Evolutionary conservation across 2,329 filamentous ascomycete species (phyloP).

Genomic region (Raffaelea albimanens): DNA sequence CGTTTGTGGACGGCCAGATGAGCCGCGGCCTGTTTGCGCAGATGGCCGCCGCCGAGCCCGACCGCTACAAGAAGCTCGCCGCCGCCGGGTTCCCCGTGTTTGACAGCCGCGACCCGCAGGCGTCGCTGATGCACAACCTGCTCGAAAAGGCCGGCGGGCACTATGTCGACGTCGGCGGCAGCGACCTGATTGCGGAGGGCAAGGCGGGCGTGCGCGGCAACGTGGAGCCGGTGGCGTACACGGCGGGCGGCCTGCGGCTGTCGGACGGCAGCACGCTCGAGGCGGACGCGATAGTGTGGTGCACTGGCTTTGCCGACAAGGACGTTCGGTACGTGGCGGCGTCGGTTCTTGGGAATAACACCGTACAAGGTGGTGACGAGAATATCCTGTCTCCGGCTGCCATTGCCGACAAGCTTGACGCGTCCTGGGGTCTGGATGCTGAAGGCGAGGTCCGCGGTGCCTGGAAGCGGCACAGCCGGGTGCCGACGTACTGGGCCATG

Average conservation of each 20-base stretch:
- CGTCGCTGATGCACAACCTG: constrained; percentile 1
- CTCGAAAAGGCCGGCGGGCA: constrained; percentile 1
- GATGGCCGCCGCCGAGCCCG: not conserved
- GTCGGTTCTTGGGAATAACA: not conserved
- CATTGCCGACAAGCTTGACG: not conserved
- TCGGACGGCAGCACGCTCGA: constrained; percentile 22
- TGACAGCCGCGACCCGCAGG: not conserved
- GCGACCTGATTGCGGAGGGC: not conserved
- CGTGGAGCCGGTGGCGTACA: constrained; percentile 2
- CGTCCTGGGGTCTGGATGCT: constrained; percentile 1
- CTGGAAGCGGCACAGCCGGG: constrained; percentile 1
- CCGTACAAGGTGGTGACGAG: no score
- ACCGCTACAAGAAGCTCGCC: constrained; percentile 2
- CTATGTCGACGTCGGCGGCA: constrained; percentile 3
- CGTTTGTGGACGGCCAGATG: constrained; percentile 2
- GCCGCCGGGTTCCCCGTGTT: constrained; percentile 1
- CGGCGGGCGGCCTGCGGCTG: not conserved
- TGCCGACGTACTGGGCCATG: constrained; percentile 18
- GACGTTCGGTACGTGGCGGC: constrained; percentile 1
- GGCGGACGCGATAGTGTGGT: constrained; percentile 29
- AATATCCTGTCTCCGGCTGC: not conserved
- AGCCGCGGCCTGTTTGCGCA: not conserved
- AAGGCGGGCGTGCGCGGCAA: not conserved
- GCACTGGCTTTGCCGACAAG: constrained; percentile 23
- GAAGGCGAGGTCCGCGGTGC: constrained; percentile 2